A percentile compares a stretch with the other conserved stretches of the same genome.
Conservation (phyloP, 257 asterid species). For the Plantago major region DNA sequence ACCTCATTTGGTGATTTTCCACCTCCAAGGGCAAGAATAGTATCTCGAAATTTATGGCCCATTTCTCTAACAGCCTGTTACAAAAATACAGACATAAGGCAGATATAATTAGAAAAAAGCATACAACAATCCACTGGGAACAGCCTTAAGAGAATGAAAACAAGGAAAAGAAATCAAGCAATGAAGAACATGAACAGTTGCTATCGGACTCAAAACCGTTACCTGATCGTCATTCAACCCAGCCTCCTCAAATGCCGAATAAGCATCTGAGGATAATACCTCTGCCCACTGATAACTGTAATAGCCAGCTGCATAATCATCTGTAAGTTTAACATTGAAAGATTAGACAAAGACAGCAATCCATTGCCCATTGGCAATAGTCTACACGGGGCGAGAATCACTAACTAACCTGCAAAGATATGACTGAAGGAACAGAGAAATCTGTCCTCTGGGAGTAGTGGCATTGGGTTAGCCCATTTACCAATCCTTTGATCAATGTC, state of each 20-base stretch:
- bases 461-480: conserved; percentile 53
- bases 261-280: conserved; percentile 48
- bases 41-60: conserved; percentile 43
- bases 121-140: neutral
- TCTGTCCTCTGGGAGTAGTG: conserved; percentile 66
- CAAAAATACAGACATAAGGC: neutral
- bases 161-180: neutral
- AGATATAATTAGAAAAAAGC: neutral
- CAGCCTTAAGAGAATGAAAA: too few relatives aligned
- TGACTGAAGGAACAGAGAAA: conserved; percentile 77
- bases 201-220: neutral
- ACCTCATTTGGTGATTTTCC: conserved; percentile 53
- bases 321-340: conserved; percentile 26
- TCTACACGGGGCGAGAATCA: neutral
- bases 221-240: conserved; percentile 46
- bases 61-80: conserved; percentile 36
- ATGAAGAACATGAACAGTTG: too few relatives aligned
- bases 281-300: conserved; percentile 77
- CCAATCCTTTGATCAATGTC: conserved; percentile 61
- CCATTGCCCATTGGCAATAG: neutral
- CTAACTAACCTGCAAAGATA: conserved; percentile 58
- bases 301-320: conserved; percentile 83
- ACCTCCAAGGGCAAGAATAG: conserved; percentile 52
- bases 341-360: neutral
- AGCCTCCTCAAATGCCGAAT: conserved; percentile 50